These are phyloP conservation scores for Trichophyton benhamiae DNA, from an alignment of 2,329 filamentous ascomycete species.

Conservation along the genomic window DNA sequence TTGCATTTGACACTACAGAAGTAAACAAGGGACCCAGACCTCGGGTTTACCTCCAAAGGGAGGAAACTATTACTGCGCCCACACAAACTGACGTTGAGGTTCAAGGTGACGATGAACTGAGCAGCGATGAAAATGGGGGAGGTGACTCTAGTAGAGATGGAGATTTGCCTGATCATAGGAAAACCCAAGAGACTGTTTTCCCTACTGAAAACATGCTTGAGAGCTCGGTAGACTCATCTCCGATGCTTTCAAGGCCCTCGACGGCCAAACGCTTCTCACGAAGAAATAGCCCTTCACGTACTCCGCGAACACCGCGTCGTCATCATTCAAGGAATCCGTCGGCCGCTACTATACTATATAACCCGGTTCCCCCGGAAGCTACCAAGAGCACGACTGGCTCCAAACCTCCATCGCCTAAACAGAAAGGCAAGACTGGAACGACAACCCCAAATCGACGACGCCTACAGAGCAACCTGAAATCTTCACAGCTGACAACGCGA, in stretches of 20 bases:
- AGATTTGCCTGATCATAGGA: neutral
- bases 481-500: neutral
- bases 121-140: constrained; percentile 62
- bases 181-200: neutral
- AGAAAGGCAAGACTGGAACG: neutral
- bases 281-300: constrained; percentile 25
- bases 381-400: neutral
- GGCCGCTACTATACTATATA: constrained; percentile 73
- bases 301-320: constrained; percentile 29
- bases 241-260: constrained; percentile 29
- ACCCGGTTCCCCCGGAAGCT: constrained; percentile 42
- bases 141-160: constrained; percentile 22
- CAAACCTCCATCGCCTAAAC: neutral
- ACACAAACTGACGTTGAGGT: constrained; percentile 63
- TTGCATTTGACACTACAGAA: neutral
- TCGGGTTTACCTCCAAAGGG: neutral
- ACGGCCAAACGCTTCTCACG: constrained; percentile 32
- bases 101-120: constrained; percentile 69
- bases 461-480: neutral
- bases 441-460: constrained; percentile 4
- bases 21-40: neutral
- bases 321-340: constrained; percentile 63
- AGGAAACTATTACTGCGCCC: constrained; percentile 19
- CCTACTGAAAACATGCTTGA: neutral
- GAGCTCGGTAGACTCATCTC: constrained; percentile 22